Evolutionary conservation across 495 filamentous ascomycete genomes (phyloP), one percentile per base, ranked within the genome.

Genomic region (Rostrohypoxylon terebratum): DNA sequence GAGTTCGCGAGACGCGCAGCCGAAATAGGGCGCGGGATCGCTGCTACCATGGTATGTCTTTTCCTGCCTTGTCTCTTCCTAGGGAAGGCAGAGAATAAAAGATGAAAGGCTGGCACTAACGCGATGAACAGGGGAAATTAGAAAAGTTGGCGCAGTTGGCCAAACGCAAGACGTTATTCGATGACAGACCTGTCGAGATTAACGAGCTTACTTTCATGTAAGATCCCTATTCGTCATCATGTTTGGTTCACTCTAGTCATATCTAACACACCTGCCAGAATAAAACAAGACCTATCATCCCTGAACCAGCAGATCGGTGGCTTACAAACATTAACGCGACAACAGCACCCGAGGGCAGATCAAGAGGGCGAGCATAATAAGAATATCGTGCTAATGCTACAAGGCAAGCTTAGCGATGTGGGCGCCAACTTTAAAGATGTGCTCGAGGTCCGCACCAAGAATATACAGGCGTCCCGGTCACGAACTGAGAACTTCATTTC

Each of bases 331-430:
- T 86, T 98, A 18, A 83, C 84, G 11, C 77, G 77, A 40, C 83
- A 83, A 33, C 92, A 94, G 80, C 91, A 95, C 69, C 90, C 92
- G 2, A 92, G 92, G 59, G 86, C 82, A 16, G 93, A 94, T 68
- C 93, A 97, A 75, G 94, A 97, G 77, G 93, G 93, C 53, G 95
- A 98, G 77, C 96, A 99, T 81, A 97, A 95, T 84, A 96, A 97
- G 78, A 97, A 98, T 75, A 96, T 99, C 36, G 93, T 99, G 4
- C 88, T 97, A 51, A 87, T 98, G 76, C 81, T 99, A 42, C 94
- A 99, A 81, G 93, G 93, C 40, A 98, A 97, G 78, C 86, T 99
- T 20, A 93, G 93, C n/a, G 93, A 96, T 73, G 96, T 99, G 7
- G 89, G 90, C 25, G 92, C 90, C 50, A 97, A 93, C 78, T 98